Evolutionary conservation across 108 stramenopile species (phyloP).

Genomic region (Skeletonema costatum): DNA sequence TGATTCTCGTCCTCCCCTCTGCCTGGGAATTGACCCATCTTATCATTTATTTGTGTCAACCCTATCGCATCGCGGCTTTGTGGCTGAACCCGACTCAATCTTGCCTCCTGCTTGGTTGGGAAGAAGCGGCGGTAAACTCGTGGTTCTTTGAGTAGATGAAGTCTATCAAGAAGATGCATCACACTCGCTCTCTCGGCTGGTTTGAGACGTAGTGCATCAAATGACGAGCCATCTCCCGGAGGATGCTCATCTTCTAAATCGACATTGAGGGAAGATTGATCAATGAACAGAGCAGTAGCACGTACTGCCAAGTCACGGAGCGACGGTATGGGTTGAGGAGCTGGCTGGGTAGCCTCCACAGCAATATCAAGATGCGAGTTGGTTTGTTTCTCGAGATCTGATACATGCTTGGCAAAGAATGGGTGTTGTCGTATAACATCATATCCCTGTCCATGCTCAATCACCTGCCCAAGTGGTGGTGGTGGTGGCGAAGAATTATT

Average conservation of each 20-base stretch:
- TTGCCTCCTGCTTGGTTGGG: constrained; percentile 45
- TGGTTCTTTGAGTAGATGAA: constrained; percentile 67
- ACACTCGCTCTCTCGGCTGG: constrained; percentile 57
- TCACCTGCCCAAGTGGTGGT: constrained; percentile 21
- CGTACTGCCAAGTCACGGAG: constrained; percentile 79
- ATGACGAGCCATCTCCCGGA: constrained; percentile 71
- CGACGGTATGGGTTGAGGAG: constrained; percentile 76
- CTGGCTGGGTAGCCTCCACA: constrained; percentile 30
- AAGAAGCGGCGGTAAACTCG: constrained; percentile 82
- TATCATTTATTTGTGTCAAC: constrained; percentile 82
- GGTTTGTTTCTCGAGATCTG: constrained; percentile 3
- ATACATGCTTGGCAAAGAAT: constrained; percentile 44
- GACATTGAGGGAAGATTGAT: constrained; percentile 61
- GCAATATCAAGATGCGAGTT: constrained; percentile 31
- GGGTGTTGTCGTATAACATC: constrained; percentile 58
- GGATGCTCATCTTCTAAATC: constrained; percentile 74
- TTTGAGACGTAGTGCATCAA: constrained; percentile 69
- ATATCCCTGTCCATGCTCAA: constrained; percentile 40
- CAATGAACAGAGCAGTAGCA: constrained; percentile 69
- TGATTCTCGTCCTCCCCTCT: constrained; percentile 43
- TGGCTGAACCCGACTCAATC: constrained; percentile 64
- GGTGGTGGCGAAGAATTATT: background rate
- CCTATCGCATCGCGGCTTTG: constrained; percentile 73
- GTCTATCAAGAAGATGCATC: constrained; percentile 80
- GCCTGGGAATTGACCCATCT: constrained; percentile 71